Base-by-base conservation (phyloP, 305 asterid species). In the Fraxinus xanthoxyloides region DNA sequence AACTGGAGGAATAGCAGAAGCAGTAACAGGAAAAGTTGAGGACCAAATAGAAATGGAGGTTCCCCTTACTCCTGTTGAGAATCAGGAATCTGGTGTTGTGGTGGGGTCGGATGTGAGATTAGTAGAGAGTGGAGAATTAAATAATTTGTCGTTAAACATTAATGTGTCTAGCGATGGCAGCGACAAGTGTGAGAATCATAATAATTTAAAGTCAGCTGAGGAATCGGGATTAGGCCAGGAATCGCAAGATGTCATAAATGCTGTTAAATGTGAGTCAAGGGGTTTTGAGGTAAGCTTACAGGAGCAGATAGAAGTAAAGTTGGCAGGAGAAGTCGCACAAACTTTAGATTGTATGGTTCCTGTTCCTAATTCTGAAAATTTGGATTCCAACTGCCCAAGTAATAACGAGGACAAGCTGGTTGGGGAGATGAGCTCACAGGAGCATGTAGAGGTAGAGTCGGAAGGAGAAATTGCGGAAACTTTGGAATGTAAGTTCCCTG, bases 21-120 rank as follows among this genome's bases (percentile, higher is more conserved):
- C 83, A 79, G 84, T 77, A 84, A 67, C 51, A 77, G 35, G 83
- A 63, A 79, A 80, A 79, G 81, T 83, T 28, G 85, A 75, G 79
- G 82, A 51, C 79, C 61, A 59, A 76, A 81, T 40, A 72, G 40
- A 32, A 51, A 31, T 36, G 7, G 78, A 72, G 51, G 83, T 30
- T 32, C 54, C 83, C 40, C 78, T 56, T 30, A 76, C 30, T 48
- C 70, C 61, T 54, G 80, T 46, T 23, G 85, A 82, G 84, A 79
- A 84, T 80, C 88, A 78, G 80, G 90, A 80, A 74, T 70, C 85
- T 81, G 79, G 79, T 75, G 80, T 75, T 75, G 77, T 36, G 85
- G 84, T 70, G 75, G 87, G 34, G 56, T 79, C 70, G 70, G 85
- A 46, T 43, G 76, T 77, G 72, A 87, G 83, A 34, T 61, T 84